Conservation (phyloP, 176 grass and related monocot genomes). For the Alopecurus myosuroides region DNA sequence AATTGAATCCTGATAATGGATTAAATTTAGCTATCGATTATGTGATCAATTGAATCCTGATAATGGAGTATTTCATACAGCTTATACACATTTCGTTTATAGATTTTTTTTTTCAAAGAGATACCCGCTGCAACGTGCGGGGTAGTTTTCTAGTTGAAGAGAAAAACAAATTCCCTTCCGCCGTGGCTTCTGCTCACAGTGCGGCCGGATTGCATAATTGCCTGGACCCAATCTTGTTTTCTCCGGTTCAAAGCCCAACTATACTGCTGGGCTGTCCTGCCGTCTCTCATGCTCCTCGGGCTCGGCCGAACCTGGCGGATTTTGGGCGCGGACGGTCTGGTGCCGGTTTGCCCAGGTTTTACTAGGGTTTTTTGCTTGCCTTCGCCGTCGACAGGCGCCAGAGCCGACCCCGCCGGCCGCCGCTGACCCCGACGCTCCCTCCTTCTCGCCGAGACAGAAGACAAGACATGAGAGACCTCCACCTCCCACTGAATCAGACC, state of each 20-base stretch:
- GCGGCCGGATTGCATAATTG: too few species aligned
- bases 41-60: too few species aligned
- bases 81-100: too few species aligned
- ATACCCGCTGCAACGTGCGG: too few species aligned
- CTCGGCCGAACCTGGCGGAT: not conserved
- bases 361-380: slow-evolving; percentile 16
- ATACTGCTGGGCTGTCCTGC: not conserved
- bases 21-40: too few species aligned
- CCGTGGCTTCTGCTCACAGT: too few species aligned
- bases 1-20: too few species aligned
- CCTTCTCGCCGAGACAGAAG: not conserved
- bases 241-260: not conserved
- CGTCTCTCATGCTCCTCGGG: not conserved
- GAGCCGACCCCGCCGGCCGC: not conserved
- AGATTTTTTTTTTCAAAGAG: too few species aligned
- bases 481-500: slow-evolving; percentile 91
- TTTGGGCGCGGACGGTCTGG: not conserved
- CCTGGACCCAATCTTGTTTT: not conserved
- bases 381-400: not conserved
- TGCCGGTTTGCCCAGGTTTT: not conserved
- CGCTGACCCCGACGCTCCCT: not conserved
- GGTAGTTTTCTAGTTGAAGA: too few species aligned
- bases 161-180: too few species aligned
- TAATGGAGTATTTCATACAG: too few species aligned
- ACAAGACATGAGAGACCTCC: slow-evolving; percentile 54